Evolutionary conservation across 2,329 filamentous ascomycete genomes (phyloP).

Genomic region (Phyllosticta citriasiana): DNA sequence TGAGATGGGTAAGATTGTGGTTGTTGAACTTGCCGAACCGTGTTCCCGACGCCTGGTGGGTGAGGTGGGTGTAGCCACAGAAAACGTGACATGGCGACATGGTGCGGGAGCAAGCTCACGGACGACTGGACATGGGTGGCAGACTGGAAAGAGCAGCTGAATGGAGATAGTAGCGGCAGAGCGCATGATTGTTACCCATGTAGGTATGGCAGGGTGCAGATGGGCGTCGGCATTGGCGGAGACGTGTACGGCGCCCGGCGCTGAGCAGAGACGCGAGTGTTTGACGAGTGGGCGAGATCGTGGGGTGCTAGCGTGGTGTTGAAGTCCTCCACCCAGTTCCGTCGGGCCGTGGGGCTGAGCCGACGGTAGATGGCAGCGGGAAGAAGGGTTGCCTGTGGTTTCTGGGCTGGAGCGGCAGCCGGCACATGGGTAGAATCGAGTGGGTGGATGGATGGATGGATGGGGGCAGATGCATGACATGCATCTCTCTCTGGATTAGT

Average conservation of each 20-base stretch:
- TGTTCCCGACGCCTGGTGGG: too few relatives aligned
- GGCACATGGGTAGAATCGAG: too few relatives aligned
- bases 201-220: not conserved
- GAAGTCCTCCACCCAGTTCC: not conserved
- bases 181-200: not conserved
- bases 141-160: not conserved
- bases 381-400: not conserved
- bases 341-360: not conserved
- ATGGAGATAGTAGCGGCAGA: not conserved
- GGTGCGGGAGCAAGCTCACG: not conserved
- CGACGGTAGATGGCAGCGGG: not conserved
- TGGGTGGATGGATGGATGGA: not conserved
- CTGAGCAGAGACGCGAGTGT: not conserved
- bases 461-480: not conserved
- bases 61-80: too few relatives aligned
- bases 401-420: too few relatives aligned
- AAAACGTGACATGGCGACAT: not conserved
- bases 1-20: too few relatives aligned
- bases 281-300: not conserved
- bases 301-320: not conserved
- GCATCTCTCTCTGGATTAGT: too few relatives aligned
- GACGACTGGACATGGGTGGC: not conserved
- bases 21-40: too few relatives aligned
- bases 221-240: not conserved
- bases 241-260: not conserved